These are phyloP conservation scores for Carex scoparia DNA, from an alignment of 176 grass and related monocot species.

Conservation along the genomic window DNA sequence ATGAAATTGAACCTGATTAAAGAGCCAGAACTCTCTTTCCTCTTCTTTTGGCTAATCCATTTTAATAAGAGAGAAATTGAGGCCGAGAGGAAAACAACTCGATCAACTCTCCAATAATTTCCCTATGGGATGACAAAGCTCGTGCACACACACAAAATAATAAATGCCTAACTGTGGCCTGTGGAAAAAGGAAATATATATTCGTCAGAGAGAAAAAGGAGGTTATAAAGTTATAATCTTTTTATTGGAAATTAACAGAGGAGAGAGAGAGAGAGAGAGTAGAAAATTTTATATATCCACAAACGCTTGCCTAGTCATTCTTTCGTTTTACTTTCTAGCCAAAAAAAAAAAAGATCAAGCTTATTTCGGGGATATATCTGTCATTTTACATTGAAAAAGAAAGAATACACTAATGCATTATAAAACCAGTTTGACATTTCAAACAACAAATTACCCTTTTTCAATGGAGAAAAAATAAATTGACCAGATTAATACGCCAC, in stretches of 20 bases:
- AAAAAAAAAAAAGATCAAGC: not conserved
- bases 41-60: not conserved
- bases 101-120: slow-evolving; percentile 21
- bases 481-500: not conserved
- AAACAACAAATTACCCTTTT: slow-evolving; percentile 1
- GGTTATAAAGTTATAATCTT: not conserved
- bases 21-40: slow-evolving; percentile 3
- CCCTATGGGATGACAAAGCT: slow-evolving; percentile 22
- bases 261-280: not conserved
- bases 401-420: not conserved
- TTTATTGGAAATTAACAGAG: slow-evolving; percentile 2
- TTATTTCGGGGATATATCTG: not conserved
- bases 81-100: slow-evolving; percentile 12
- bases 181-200: slow-evolving; percentile 1
- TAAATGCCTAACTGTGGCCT: not conserved
- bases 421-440: not conserved
- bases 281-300: not conserved
- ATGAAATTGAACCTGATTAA: slow-evolving; percentile 29
- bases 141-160: not conserved
- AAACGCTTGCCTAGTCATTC: not conserved
- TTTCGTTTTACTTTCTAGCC: not conserved
- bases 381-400: not conserved
- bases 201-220: slow-evolving; percentile 6
- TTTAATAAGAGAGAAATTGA: slow-evolving; percentile 13
- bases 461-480: not conserved